phyloP scores from a whole-genome alignment of 1,284 basidiomycete genomes.

The Ceratobasidium sp. region DNA sequence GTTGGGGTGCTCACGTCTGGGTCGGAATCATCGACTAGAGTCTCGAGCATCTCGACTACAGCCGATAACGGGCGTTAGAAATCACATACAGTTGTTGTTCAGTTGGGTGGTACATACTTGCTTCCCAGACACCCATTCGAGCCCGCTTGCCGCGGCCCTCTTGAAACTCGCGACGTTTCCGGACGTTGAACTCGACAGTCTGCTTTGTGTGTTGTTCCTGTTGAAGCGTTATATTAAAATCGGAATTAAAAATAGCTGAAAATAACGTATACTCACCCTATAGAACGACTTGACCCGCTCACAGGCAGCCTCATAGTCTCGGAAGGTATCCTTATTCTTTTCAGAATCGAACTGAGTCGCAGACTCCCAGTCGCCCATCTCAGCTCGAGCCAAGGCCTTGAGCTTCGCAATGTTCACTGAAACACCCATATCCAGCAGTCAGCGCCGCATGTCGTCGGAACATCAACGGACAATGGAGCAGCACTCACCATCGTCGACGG shows the following conservation, averaged over 20 bases:
- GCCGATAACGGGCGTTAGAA: background rate
- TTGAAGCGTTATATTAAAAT: background rate
- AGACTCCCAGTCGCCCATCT: slow-evolving; percentile 64
- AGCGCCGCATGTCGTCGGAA: slow-evolving; percentile 10
- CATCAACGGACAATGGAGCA: slow-evolving; percentile 10
- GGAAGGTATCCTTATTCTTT: slow-evolving; percentile 78
- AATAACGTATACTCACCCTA: slow-evolving; percentile 59
- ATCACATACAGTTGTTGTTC: background rate
- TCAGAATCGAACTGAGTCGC: slow-evolving; percentile 74
- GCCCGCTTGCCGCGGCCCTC: slow-evolving; percentile 66
- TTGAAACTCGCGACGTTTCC: slow-evolving; percentile 79
- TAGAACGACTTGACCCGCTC: slow-evolving; percentile 90
- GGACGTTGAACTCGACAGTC: slow-evolving; percentile 85
- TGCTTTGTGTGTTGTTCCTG: slow-evolving; percentile 72
- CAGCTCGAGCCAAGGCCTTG: slow-evolving; percentile 47
- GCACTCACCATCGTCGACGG: slow-evolving; percentile 75
- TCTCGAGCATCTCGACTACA: slow-evolving; percentile 83
- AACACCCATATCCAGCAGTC: slow-evolving; percentile 10
- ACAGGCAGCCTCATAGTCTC: slow-evolving; percentile 70
- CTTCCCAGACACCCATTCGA: slow-evolving; percentile 87
- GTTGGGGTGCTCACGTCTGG: slow-evolving; percentile 71
- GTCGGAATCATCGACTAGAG: slow-evolving; percentile 89
- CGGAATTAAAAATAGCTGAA: background rate
- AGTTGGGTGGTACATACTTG: slow-evolving; percentile 59
- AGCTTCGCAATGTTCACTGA: slow-evolving; percentile 56